A percentile compares a stretch with the other conserved stretches of the same genome.
phyloP scores from a whole-genome alignment of 179 eudicot species.

The Drosera spatulata region DNA sequence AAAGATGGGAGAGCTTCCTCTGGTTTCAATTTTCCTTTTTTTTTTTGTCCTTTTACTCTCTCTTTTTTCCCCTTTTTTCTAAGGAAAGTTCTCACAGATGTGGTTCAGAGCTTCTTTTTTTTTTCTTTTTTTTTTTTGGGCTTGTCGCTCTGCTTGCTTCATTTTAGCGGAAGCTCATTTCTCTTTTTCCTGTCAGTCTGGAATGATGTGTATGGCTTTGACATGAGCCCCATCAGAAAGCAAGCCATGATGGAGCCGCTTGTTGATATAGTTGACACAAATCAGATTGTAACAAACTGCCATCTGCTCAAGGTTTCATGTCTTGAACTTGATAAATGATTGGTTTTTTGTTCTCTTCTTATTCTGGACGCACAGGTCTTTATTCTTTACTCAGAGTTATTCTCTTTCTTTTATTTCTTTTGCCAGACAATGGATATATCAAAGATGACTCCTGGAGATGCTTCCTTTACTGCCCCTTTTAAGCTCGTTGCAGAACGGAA shows the following conservation, averaged over 20 bases:
- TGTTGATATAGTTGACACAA: slow-evolving; percentile 88
- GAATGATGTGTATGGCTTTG: slow-evolving; percentile 89
- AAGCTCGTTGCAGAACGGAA: slow-evolving; percentile 89
- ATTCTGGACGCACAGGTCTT: not conserved
- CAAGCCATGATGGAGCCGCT: slow-evolving; percentile 93
- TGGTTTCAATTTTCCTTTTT: no score
- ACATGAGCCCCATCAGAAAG: slow-evolving; percentile 94
- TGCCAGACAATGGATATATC: slow-evolving; percentile 94
- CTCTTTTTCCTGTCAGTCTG: slow-evolving; percentile 42
- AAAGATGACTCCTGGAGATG: slow-evolving; percentile 90
- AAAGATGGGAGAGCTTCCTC: no score
- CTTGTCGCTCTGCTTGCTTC: not conserved
- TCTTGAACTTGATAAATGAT: not conserved
- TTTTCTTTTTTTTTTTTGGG: not conserved
- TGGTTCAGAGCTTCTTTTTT: no score
- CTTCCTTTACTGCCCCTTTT: slow-evolving; percentile 93
- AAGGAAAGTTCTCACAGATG: no score
- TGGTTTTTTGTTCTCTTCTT: not conserved
- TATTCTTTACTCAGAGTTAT: not conserved
- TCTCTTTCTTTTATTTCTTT: slow-evolving; percentile 4
- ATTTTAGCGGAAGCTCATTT: not conserved
- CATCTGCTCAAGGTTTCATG: slow-evolving; percentile 67
- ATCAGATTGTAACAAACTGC: slow-evolving; percentile 86
- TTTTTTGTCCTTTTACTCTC: no score
- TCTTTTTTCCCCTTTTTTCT: no score